Conservation (phyloP, 306 rosid species). For the Quercus engelmannii region DNA sequence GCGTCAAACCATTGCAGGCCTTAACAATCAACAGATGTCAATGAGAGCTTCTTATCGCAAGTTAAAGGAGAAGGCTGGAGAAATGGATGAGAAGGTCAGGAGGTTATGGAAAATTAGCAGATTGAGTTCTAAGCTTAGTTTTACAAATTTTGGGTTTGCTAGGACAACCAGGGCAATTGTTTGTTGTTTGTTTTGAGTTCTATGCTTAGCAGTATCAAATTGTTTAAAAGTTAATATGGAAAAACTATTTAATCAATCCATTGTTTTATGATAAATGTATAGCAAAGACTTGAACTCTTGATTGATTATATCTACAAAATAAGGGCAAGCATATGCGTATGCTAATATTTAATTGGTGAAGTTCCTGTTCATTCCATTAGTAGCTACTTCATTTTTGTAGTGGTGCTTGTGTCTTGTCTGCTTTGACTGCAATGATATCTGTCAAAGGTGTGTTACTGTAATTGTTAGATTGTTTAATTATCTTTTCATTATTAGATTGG, state of each 20-base stretch:
- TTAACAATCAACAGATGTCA: slow-evolving; percentile 64
- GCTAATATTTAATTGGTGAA: not conserved
- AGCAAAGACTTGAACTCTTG: not conserved
- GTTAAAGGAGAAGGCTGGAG: slow-evolving; percentile 62
- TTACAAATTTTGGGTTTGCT: not conserved
- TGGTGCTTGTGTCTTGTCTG: not conserved
- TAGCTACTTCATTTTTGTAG: slow-evolving; percentile 1
- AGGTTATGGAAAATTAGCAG: slow-evolving; percentile 19
- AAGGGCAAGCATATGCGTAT: too few species aligned
- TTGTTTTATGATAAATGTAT: not conserved
- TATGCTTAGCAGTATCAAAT: not conserved
- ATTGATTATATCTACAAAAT: not conserved
- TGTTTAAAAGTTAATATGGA: not conserved
- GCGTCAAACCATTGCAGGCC: slow-evolving; percentile 56
- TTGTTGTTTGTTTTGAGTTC: slow-evolving; percentile 1
- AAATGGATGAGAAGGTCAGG: slow-evolving; percentile 75
- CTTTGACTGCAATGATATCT: not conserved
- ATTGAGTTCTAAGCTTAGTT: slow-evolving; percentile 1
- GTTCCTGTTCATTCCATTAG: slow-evolving; percentile 7
- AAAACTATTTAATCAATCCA: not conserved
- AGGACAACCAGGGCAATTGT: not conserved
- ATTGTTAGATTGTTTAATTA: not conserved
- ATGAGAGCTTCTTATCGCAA: slow-evolving; percentile 52
- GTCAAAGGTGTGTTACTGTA: not conserved
- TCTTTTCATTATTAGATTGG: not conserved